Evolutionary conservation across 768 basidiomycete genomes (phyloP), one percentile per base, ranked within the genome.

Genomic region (Mrakia blollopis): DNA sequence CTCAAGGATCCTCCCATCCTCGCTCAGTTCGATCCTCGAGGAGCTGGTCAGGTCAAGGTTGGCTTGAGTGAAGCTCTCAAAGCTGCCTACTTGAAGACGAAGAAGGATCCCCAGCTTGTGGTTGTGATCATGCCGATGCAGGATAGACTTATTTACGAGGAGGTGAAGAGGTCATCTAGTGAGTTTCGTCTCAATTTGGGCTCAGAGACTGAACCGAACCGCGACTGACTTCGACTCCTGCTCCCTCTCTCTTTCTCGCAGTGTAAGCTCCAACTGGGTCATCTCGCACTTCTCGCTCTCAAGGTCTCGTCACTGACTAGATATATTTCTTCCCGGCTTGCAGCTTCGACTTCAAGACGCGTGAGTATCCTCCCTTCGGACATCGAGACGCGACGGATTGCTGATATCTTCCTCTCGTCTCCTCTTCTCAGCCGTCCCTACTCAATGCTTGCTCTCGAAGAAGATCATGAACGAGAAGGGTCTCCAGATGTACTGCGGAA

Each of bases 31-130:
- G 52, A 70, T 52, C 47, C 52, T 5, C 65, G 52, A 23, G 39
- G 69, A 21, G 50, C 35, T 0, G 50, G 35, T 8, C 69, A 75
- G 10, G 54, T 75, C 74, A 60, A 70, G 37, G 67, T 10, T 3
- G 37, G 41, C 2, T 44, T 75, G 16, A 6, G n/a, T 10, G 5
- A 18, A 7, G 68, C 67, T 30, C 63, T 63, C 32, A 25, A 37
- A 4, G 74, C 32, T 0, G 74, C 74, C 28, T 37, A 39, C 41
- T 14, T 28, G 14, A 23, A 50, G 73, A 63, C 23, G 5, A 37
- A 39, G 63, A 75, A 65, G 74, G 62, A 72, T 16, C 76, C 76
- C 9, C 76, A 77, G 76, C 70, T 77, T 11, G 41, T 77, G 25
- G 21, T 77, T n/a, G 47, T 41, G 14, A 44, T 77, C 52, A n/a